Evolutionary conservation across 1,139 yeast species (phyloP).

Genomic region (Debaryomyces udenii): DNA sequence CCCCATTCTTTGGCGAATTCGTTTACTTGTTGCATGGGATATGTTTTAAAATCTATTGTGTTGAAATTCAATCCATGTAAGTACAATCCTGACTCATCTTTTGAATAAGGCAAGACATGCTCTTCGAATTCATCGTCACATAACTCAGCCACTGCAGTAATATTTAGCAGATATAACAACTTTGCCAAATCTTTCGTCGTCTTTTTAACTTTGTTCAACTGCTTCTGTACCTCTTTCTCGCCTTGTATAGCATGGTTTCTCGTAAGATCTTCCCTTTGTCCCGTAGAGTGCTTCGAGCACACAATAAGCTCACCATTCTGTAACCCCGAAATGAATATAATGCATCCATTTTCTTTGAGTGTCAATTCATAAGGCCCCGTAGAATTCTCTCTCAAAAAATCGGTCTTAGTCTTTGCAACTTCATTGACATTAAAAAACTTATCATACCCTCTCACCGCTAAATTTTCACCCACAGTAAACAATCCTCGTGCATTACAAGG

Average conservation of each 20-base stretch:
- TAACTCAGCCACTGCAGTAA: conserved; percentile 89
- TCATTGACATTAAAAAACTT: conserved; percentile 89
- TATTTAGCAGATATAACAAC: conserved; percentile 49
- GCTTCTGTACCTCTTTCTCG: conserved; percentile 56
- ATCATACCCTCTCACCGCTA: conserved; percentile 87
- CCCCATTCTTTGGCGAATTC: conserved; percentile 73
- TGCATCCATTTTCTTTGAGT: conserved; percentile 92
- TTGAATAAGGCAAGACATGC: conserved; percentile 78
- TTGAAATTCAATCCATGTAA: conserved; percentile 86
- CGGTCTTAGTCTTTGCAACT: conserved; percentile 53
- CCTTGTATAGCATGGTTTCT: conserved; percentile 82
- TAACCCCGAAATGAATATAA: conserved; percentile 78
- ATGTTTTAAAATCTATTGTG: conserved; percentile 62
- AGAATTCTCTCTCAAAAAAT: conserved; percentile 48
- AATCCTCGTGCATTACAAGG: conserved; percentile 86
- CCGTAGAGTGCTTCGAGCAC: conserved; percentile 90
- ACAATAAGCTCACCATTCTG: conserved; percentile 73
- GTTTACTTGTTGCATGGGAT: conserved; percentile 60
- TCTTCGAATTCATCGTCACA: conserved; percentile 96
- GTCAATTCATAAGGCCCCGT: conserved; percentile 81
- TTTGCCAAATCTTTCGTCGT: conserved; percentile 56
- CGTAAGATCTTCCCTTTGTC: conserved; percentile 55
- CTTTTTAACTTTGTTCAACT: conserved; percentile 46
- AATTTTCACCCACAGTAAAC: conserved; percentile 58
- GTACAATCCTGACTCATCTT: conserved; percentile 75